These are phyloP conservation scores for Rhynchosporium secalis DNA, from an alignment of 2,329 filamentous ascomycete genomes.

Conservation along the genomic window DNA sequence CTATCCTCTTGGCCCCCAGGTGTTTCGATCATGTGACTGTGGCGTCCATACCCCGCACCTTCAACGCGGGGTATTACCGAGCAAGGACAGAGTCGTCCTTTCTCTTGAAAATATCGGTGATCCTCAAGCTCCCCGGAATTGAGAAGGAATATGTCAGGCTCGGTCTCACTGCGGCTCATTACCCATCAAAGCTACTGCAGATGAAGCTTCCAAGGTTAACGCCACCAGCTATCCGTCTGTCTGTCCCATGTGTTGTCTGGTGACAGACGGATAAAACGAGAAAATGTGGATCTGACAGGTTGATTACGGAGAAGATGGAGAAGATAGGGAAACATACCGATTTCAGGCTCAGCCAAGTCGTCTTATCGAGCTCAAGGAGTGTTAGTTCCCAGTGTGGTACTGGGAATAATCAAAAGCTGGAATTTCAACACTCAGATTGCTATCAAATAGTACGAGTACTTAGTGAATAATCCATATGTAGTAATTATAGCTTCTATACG, in stretches of 20 bases:
- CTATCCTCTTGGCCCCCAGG: neutral
- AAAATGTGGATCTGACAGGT: neutral
- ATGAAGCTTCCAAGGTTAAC: neutral
- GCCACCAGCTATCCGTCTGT: neutral
- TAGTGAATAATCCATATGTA: too few relatives aligned
- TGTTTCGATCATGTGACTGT: neutral
- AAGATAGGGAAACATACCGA: too few relatives aligned
- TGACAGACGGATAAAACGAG: too few relatives aligned
- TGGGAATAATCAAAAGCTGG: neutral
- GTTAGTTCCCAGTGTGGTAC: neutral
- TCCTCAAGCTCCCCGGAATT: neutral
- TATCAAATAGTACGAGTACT: too few relatives aligned
- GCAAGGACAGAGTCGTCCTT: neutral
- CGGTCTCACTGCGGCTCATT: constrained; percentile 3
- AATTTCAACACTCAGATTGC: too few relatives aligned
- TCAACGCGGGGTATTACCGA: neutral
- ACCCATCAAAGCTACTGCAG: neutral
- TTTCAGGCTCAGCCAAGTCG: neutral
- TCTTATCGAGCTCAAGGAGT: neutral
- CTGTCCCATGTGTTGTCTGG: too few relatives aligned
- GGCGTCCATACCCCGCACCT: constrained; percentile 1
- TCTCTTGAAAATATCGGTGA: neutral
- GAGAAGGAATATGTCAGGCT: neutral
- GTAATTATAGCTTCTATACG: too few relatives aligned
- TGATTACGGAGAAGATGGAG: neutral